Evolutionary conservation across 176 grass and related monocot species (phyloP), one percentile per base, ranked within the genome.

Genomic region (Aegilops sharonensis): DNA sequence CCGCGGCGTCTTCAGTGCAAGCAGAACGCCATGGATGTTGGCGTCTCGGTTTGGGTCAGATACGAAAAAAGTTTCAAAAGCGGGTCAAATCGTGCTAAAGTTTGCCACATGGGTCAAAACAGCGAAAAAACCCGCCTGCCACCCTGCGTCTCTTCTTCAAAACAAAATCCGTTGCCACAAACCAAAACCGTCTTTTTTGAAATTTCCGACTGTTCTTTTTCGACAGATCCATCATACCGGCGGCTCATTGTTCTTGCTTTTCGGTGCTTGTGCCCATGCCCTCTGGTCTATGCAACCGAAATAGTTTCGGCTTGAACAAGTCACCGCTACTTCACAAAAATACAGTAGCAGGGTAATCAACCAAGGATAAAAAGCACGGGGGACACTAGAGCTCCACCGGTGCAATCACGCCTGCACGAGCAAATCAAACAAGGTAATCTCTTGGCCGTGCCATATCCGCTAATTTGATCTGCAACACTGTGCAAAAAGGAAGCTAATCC

Each of bases 401-500:
- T 21, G 11, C 23, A 27, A 27, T 27, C 27, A 27, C 27, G 27
- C 27, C 27, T 27, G 27, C 27, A 27, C 27, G 27, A 27, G 27
- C 27, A 27, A 27, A 27, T 27, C 27, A 27, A 27, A 27, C 27
- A 27, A 27, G 27, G 27, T 27, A 27, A 27, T 27, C 27, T 27
- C 27, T 27, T 27, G 27, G 27, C 27, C 27, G 27, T 27, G 27
- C 27, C 27, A 27, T 27, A 27, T 35, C 73, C 56, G 40, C 42
- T 36, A 48, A 52, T 18, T 68, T 36, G 64, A 66, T 68, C 77
- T 24, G 72, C 79, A 75, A 76, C 73, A 17, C 74, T 79, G 34
- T 87, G 89, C 89, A 95, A 89, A 89, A 88, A 45, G 39, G 32
- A 85, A 81, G 52, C 18, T 75, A 24, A 54, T 27, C 7, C 34